Base-by-base conservation (phyloP, 2,329 filamentous ascomycete genomes). In the Tympanopsis confertula region DNA sequence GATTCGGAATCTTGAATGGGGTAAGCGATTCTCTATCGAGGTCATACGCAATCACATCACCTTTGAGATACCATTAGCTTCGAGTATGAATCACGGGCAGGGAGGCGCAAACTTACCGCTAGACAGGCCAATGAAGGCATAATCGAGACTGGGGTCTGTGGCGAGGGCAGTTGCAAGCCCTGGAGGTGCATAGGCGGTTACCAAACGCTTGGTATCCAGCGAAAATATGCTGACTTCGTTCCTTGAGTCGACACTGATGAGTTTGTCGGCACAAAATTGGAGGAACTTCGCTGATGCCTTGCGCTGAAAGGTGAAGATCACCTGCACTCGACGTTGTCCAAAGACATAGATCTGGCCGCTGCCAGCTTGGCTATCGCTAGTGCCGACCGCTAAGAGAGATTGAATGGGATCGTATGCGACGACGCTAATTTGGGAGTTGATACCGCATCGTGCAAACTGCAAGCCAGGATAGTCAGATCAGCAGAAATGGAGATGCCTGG, bases 321-420 rank as follows among this genome's bases (percentile, higher is more conserved):
- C 84, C 46, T 82, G 76, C 38, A 96, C 82, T 42, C 91, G 77
- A 40, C 73, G 74, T 55, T 85, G 82, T 32, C 91, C 91, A 55
- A 91, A 80, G 48, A 98, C 65, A 59, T 94, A 94, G 54, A 98
- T 83, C 55, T 88, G 80, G 18, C 89, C 89, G 22, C 77, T 75
- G 41, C 87, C 87, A 53, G 85, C 94, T 51, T 83, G 79, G 46
- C 82, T 86, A 59, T 93, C 83, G 54, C 78, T 84, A 30, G 91
- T 98, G 42, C 87, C 91, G 44, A 96, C 76, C 30, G 91, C 91
- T 37, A 98, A 71, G 40, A 98, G 77, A 19, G 88, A 94, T 56
- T 98, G 91, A 12, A 95, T 72, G 1, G 91, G 88, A 47, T 96
- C 88, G 63, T 94, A 96, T 42, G 87, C 83, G 45, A 96, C 65